Base-by-base conservation (phyloP, 2,329 filamentous ascomycete genomes). In the Fonsecaea pugnacius region DNA sequence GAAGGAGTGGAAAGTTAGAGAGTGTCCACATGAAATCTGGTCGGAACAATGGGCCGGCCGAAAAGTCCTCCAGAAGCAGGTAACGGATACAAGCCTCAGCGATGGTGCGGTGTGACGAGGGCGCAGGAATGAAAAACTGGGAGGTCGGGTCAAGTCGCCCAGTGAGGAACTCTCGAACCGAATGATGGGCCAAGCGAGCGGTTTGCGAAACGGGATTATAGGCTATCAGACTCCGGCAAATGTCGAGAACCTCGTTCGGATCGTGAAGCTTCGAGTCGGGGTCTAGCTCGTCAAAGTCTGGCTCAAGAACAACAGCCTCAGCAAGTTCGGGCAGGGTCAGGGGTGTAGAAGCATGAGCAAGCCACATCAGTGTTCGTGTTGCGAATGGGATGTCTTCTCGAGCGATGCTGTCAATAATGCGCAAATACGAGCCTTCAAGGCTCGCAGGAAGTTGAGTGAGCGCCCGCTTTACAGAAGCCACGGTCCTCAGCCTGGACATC, bases 271-370 rank as follows among this genome's bases (percentile, higher is more conserved):
- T 55, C 7, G 46, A 36, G 35, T 68, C 66, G 1, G 60, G 50
- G 46, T 68, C 66, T 14, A 68, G n/a, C 16, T 32, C n/a, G 8
- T 53, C 58, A 27, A 62, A 59, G n/a, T 38, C 53, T 18, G 68
- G 64, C 36, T 69, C 68, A 51, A 68, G 56, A 18, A 67, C 60
- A n/a, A 64, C 63, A 14, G 65, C 68, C n/a, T 65, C 61, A 4
- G 68, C 65, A 27, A 69, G 57, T 36, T 67, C 65, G n/a, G 66
- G 18, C n/a, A 69, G 24, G 4, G 53, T 62, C 12, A 70, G 46
- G 12, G 67, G 67, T n/a, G 52, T 58, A 12, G 61, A 33, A 24
- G 68, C 58, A 48, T 64, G 60, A n/a, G 67, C 65, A 32, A 70
- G 62, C 62, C 64, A 67, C 36, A 68, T 21, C 16, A 70, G 61